Evolutionary conservation across 352 stramenopile genomes (phyloP).

Genomic region (Pythium apleroticum): DNA sequence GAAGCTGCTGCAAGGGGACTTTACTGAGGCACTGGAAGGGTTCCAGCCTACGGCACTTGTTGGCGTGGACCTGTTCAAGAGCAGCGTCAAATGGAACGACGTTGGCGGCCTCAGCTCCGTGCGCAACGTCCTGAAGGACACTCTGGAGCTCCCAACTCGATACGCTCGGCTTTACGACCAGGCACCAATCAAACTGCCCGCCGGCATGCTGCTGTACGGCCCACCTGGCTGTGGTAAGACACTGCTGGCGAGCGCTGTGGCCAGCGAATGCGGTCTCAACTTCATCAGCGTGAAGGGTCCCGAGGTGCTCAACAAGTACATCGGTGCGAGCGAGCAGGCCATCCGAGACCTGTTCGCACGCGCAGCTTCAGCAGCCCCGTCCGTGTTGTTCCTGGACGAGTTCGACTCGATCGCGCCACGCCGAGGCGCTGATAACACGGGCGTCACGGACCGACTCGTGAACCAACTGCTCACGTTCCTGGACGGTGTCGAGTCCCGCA

Average conservation of each 20-base stretch:
- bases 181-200: slow-evolving; percentile 79
- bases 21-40: slow-evolving; percentile 66
- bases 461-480: slow-evolving; percentile 98
- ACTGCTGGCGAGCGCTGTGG: slow-evolving; percentile 82
- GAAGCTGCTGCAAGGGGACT: slow-evolving; percentile 57
- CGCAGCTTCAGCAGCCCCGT: slow-evolving; percentile 72
- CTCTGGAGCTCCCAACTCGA: slow-evolving; percentile 80
- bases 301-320: slow-evolving; percentile 91
- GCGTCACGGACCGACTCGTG: slow-evolving; percentile 96
- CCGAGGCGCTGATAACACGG: slow-evolving; percentile 91
- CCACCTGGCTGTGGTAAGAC: slow-evolving; percentile 92
- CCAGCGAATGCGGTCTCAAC: slow-evolving; percentile 85
- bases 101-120: slow-evolving; percentile 82
- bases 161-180: slow-evolving; percentile 84
- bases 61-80: slow-evolving; percentile 84
- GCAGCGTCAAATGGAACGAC: slow-evolving; percentile 83
- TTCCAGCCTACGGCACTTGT: slow-evolving; percentile 84
- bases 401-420: slow-evolving; percentile 96
- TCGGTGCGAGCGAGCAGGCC: slow-evolving; percentile 88
- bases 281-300: slow-evolving; percentile 92
- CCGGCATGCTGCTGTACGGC: slow-evolving; percentile 88
- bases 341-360: slow-evolving; percentile 87
- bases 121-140: slow-evolving; percentile 87
- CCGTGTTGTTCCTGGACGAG: slow-evolving; percentile 86
- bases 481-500: slow-evolving; percentile 93